Percentiles rank a stretch among this genome's conserved stretches.
Evolutionary conservation across 345 rosid species (phyloP).

Genomic region (Pugionium dolabratum): DNA sequence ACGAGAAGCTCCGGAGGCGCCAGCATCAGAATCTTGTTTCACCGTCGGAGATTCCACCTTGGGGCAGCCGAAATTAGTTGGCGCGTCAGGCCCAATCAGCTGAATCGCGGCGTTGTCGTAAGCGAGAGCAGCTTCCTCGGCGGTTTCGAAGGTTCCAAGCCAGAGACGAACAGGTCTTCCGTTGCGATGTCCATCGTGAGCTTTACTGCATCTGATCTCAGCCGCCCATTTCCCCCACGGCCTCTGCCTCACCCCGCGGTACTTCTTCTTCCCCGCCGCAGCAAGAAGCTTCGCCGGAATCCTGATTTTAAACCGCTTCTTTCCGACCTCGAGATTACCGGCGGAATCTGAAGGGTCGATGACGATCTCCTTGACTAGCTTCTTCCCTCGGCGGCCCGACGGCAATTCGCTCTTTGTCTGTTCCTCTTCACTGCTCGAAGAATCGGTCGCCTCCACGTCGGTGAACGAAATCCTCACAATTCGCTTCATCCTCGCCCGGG

Average conservation of each 20-base stretch:
- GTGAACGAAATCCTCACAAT: slow-evolving; percentile 43
- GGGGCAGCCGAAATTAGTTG: slow-evolving; percentile 45
- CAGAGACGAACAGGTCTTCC: slow-evolving; percentile 46
- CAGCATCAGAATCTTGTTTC: slow-evolving; percentile 28
- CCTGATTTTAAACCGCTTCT: slow-evolving; percentile 25
- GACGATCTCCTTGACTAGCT: slow-evolving; percentile 40
- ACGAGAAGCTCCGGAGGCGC: background rate
- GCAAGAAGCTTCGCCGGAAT: slow-evolving; percentile 20
- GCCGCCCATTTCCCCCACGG: slow-evolving; percentile 48
- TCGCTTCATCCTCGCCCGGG: slow-evolving; percentile 29
- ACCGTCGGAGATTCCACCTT: slow-evolving; percentile 2
- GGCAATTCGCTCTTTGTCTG: background rate
- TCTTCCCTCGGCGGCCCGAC: slow-evolving; percentile 37
- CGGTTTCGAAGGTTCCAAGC: slow-evolving; percentile 67
- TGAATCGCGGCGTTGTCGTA: slow-evolving; percentile 58
- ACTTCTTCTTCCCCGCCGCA: slow-evolving; percentile 35
- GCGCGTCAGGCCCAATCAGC: slow-evolving; percentile 52
- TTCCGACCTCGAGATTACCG: slow-evolving; percentile 1
- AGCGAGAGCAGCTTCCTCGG: too few species aligned
- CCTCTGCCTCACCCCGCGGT: slow-evolving; percentile 53
- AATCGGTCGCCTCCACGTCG: slow-evolving; percentile 26
- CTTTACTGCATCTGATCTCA: slow-evolving; percentile 51
- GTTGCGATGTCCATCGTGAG: slow-evolving; percentile 38
- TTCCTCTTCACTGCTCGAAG: slow-evolving; percentile 41
- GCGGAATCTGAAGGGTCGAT: slow-evolving; percentile 17